Evolutionary conservation across 306 rosid species (phyloP).

Genomic region (Pachyrhizus erosus): DNA sequence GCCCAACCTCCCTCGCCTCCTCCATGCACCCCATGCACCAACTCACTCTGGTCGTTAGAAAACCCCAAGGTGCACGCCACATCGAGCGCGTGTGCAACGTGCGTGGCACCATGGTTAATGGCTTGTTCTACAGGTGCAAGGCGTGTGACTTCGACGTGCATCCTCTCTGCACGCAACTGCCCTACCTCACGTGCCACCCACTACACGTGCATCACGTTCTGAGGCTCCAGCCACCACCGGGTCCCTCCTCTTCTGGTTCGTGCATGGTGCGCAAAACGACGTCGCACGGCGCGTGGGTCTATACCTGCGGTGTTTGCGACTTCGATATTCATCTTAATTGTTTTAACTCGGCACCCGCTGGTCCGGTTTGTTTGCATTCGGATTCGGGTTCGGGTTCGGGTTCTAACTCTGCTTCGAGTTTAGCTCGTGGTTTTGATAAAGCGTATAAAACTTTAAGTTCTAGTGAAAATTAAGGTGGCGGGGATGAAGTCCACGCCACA

Average conservation of each 20-base stretch:
- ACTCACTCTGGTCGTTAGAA: neutral
- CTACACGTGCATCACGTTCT: conserved; percentile 10
- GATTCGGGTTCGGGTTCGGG: neutral
- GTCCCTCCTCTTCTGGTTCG: neutral
- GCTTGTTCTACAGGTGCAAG: conserved; percentile 35
- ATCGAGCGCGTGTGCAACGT: conserved; percentile 14
- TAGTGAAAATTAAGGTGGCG: neutral
- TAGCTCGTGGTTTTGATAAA: neutral
- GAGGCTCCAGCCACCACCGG: neutral
- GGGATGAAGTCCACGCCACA: too few relatives aligned
- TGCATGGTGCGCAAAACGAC: conserved; percentile 8
- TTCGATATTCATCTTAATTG: conserved; percentile 24
- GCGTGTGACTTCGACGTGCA: conserved; percentile 37
- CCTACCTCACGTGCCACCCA: conserved; percentile 29
- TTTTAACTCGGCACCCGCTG: neutral
- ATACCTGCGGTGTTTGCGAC: neutral
- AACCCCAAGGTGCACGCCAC: neutral
- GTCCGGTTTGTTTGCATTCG: neutral
- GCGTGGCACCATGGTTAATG: neutral
- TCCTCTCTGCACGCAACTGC: conserved; percentile 37
- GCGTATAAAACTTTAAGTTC: neutral
- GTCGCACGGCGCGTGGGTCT: conserved; percentile 3
- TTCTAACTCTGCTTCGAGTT: neutral
- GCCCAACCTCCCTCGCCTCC: conserved; percentile 24
- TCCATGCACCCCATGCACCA: conserved; percentile 2